These are phyloP conservation scores for Haberlea rhodopensis DNA, from an alignment of 257 asterid species.

Conservation along the genomic window DNA sequence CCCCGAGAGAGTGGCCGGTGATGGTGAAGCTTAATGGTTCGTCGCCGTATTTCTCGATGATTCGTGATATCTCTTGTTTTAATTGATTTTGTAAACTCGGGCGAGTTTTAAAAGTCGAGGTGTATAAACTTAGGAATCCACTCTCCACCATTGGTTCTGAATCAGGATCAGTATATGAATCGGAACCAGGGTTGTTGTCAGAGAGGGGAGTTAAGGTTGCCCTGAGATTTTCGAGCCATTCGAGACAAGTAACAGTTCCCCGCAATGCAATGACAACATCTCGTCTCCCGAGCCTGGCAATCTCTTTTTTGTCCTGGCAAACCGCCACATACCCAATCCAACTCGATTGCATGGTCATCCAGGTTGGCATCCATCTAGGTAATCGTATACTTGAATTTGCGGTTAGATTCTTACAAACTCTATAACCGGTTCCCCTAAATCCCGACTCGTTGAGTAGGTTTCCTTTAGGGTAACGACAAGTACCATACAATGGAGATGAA, in stretches of 20 bases:
- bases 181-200: not conserved
- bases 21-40: slow-evolving; percentile 73
- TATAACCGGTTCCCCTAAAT: slow-evolving; percentile 46
- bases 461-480: slow-evolving; percentile 47
- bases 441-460: slow-evolving; percentile 43
- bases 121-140: slow-evolving; percentile 80
- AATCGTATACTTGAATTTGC: slow-evolving; percentile 67
- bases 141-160: slow-evolving; percentile 76
- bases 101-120: slow-evolving; percentile 40
- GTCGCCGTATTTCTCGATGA: slow-evolving; percentile 42
- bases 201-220: slow-evolving; percentile 60
- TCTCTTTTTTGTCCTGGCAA: slow-evolving; percentile 55
- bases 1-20: slow-evolving; percentile 96
- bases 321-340: slow-evolving; percentile 91
- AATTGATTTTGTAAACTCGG: slow-evolving; percentile 55
- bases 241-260: slow-evolving; percentile 78
- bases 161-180: not conserved
- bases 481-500: slow-evolving; percentile 47
- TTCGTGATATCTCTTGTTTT: slow-evolving; percentile 47
- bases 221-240: slow-evolving; percentile 84
- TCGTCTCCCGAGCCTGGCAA: slow-evolving; percentile 72
- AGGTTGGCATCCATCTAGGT: slow-evolving; percentile 60
- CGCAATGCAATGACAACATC: slow-evolving; percentile 86
- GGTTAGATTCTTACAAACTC: slow-evolving; percentile 48
- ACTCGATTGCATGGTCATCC: slow-evolving; percentile 60